Evolutionary conservation across 2,329 filamentous ascomycete species (phyloP).

Genomic region (Botryotinia convoluta): DNA sequence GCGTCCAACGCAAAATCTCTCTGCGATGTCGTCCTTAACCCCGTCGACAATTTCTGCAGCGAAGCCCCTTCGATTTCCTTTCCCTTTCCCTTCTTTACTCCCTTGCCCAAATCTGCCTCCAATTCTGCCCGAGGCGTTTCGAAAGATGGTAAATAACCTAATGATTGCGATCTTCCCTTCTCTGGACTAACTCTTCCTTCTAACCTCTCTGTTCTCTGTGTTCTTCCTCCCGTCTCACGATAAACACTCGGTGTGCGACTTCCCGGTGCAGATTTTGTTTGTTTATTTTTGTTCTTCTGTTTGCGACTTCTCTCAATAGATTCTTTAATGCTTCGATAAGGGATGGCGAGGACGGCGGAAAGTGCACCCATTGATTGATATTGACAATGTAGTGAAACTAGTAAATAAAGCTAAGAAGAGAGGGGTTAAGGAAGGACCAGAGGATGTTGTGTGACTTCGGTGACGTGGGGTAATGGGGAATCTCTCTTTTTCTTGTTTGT

Average conservation of each 20-base stretch:
- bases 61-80: slow-evolving; percentile 1
- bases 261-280: not conserved
- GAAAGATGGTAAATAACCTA: slow-evolving; percentile 6
- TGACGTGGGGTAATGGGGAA: slow-evolving; percentile 20
- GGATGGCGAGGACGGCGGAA: slow-evolving; percentile 23
- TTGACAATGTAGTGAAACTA: not conserved
- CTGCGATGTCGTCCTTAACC: not conserved
- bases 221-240: not conserved
- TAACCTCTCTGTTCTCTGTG: not conserved
- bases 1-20: not conserved
- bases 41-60: not conserved
- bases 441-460: slow-evolving; percentile 2
- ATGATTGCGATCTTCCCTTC: slow-evolving; percentile 13
- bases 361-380: slow-evolving; percentile 32
- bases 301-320: slow-evolving; percentile 4
- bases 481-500: slow-evolving; percentile 9
- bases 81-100: not conserved
- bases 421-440: not conserved
- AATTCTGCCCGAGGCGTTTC: not conserved
- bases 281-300: slow-evolving; percentile 2
- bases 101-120: not conserved
- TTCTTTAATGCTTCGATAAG: slow-evolving; percentile 22
- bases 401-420: not conserved
- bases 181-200: not conserved
- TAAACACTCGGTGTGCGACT: not conserved